Conservation (phyloP, 2,329 filamentous ascomycete species). For the Colletotrichum falcatum region DNA sequence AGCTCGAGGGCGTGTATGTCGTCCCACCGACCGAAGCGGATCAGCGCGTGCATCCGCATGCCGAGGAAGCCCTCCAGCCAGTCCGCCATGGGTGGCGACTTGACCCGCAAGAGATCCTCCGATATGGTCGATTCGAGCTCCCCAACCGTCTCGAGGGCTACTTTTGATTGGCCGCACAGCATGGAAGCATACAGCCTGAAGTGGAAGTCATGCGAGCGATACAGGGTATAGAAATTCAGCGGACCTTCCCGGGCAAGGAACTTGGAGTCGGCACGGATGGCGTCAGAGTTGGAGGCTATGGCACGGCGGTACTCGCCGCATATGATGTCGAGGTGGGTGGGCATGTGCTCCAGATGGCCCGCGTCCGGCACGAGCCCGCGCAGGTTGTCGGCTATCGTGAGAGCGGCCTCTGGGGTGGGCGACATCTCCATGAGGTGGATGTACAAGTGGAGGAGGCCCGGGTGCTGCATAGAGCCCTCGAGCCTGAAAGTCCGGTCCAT, state of each 20-base stretch:
- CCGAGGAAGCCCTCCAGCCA: slow-evolving; percentile 80
- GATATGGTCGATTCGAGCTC: slow-evolving; percentile 73
- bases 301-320: slow-evolving; percentile 77
- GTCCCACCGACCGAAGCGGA: slow-evolving; percentile 80
- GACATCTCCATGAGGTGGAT: slow-evolving; percentile 87
- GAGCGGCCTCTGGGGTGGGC: slow-evolving; percentile 69
- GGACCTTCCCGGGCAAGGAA: slow-evolving; percentile 70
- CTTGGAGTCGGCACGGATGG: slow-evolving; percentile 75
- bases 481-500: slow-evolving; percentile 62
- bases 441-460: slow-evolving; percentile 80
- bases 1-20: slow-evolving; percentile 69
- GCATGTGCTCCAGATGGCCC: slow-evolving; percentile 82
- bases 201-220: slow-evolving; percentile 80
- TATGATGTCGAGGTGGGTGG: slow-evolving; percentile 79
- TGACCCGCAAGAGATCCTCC: slow-evolving; percentile 70
- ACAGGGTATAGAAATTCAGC: slow-evolving; percentile 81
- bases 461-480: slow-evolving; percentile 66
- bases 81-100: slow-evolving; percentile 81
- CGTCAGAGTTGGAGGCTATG: slow-evolving; percentile 74
- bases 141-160: slow-evolving; percentile 71
- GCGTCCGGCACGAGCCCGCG: slow-evolving; percentile 75
- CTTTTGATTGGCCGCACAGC: slow-evolving; percentile 75
- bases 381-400: slow-evolving; percentile 71
- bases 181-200: slow-evolving; percentile 83
- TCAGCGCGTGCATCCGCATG: slow-evolving; percentile 75